A percentile compares a stretch with the other conserved stretches of the same genome.
These are phyloP conservation scores for Parathielavia hyrcaniae DNA, from an alignment of 495 filamentous ascomycete genomes.

Conservation along the genomic window DNA sequence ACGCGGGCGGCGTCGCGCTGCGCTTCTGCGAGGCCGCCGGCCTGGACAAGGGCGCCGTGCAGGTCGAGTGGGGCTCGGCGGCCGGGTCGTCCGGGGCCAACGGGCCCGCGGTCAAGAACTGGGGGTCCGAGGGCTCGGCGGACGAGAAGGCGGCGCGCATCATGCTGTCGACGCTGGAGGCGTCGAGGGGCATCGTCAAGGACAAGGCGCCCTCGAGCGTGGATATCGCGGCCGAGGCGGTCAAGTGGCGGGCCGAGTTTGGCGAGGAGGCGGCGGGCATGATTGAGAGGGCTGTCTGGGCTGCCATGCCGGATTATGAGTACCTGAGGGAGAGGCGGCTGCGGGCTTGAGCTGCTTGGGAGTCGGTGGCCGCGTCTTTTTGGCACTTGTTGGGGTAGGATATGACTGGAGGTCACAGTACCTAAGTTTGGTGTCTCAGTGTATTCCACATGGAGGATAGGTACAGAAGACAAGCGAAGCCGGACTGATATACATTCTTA, in stretches of 20 bases:
- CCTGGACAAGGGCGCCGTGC: background rate
- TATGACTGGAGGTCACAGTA: no score
- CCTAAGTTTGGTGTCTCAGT: no score
- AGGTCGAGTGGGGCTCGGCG: background rate
- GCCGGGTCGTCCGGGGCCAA: background rate
- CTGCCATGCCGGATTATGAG: constrained; percentile 46
- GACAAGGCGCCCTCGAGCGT: constrained; percentile 19
- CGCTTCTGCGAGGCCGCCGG: background rate
- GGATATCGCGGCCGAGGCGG: constrained; percentile 36
- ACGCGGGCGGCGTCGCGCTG: background rate
- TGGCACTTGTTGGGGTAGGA: no score
- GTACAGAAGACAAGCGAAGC: no score
- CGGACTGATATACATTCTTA: no score
- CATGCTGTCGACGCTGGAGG: background rate
- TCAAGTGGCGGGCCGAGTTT: constrained; percentile 46
- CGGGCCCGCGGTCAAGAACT: background rate
- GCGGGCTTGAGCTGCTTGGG: background rate
- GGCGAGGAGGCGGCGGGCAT: constrained; percentile 34
- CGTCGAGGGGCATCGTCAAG: constrained; percentile 2
- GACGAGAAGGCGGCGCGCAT: background rate
- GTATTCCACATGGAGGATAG: no score
- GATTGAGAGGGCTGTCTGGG: constrained; percentile 35
- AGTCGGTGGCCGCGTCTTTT: no score
- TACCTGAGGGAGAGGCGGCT: constrained; percentile 38
- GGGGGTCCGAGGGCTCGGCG: background rate